Conservation (phyloP, 2,329 filamentous ascomycete genomes). For the Aspergillus tubingensis region DNA sequence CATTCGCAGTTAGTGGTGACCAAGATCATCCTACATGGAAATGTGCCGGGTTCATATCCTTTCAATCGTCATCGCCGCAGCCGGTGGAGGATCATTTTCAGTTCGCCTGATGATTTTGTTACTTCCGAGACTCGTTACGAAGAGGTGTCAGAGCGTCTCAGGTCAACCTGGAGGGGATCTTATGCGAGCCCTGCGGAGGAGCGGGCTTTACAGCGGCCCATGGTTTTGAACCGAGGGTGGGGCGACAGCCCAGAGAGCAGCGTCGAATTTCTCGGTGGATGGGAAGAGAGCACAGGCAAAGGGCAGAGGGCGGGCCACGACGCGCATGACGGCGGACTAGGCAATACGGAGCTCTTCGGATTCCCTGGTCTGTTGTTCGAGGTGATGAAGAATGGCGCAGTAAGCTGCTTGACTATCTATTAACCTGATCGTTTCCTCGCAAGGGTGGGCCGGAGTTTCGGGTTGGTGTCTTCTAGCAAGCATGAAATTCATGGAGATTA, state of each 20-base stretch:
- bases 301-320: constrained; percentile 46
- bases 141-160: constrained; percentile 69
- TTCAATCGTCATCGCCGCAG: constrained; percentile 93
- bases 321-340: constrained; percentile 56
- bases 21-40: constrained; percentile 91
- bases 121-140: constrained; percentile 77
- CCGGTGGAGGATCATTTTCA: constrained; percentile 73
- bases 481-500: not conserved
- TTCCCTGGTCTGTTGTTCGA: constrained; percentile 95
- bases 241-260: constrained; percentile 89
- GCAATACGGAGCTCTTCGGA: constrained; percentile 83
- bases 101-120: constrained; percentile 49
- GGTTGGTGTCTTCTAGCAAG: not conserved
- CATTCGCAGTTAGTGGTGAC: constrained; percentile 75
- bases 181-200: constrained; percentile 61
- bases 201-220: constrained; percentile 58
- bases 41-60: constrained; percentile 91
- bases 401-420: constrained; percentile 88
- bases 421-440: constrained; percentile 38
- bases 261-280: constrained; percentile 79
- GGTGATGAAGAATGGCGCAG: constrained; percentile 86
- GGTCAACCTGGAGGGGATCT: constrained; percentile 67
- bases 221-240: constrained; percentile 90
- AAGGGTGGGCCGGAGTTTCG: not conserved
- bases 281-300: constrained; percentile 69